A percentile compares a stretch with the other conserved stretches of the same genome.
phyloP scores from a whole-genome alignment of 2,329 filamentous ascomycete genomes.

The Penicillium sp. region DNA sequence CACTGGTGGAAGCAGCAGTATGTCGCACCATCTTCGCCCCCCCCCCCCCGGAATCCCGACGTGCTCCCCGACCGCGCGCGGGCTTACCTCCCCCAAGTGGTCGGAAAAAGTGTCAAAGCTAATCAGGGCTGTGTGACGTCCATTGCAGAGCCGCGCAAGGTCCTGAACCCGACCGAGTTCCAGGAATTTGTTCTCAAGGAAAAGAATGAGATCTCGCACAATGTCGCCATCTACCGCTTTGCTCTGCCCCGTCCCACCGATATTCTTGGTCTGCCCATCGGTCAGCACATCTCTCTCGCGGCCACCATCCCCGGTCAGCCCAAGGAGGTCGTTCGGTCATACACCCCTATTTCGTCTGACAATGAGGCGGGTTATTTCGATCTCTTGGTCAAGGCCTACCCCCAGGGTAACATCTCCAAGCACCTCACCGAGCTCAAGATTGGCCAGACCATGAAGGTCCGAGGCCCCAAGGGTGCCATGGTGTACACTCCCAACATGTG shows the following conservation, averaged over 20 bases:
- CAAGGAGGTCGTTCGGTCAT: constrained; percentile 84
- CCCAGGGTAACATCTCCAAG: constrained; percentile 94
- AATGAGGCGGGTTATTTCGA: constrained; percentile 88
- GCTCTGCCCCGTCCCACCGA: constrained; percentile 67
- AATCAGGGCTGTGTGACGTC: constrained; percentile 2
- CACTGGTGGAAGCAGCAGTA: constrained; percentile 56
- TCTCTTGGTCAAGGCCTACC: constrained; percentile 96
- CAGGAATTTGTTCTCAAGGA: constrained; percentile 90
- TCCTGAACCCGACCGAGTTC: constrained; percentile 80
- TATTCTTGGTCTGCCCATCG: constrained; percentile 93
- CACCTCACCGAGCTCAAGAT: constrained; percentile 77
- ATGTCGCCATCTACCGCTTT: constrained; percentile 98
- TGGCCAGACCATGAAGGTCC: constrained; percentile 82
- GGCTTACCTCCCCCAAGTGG: too few relatives aligned
- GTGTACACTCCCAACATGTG: constrained; percentile 97
- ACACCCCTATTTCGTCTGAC: constrained; percentile 87
- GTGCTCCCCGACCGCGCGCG: not conserved
- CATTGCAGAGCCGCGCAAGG: constrained; percentile 63
- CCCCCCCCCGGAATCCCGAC: not conserved
- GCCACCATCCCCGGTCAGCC: constrained; percentile 68
- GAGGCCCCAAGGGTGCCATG: constrained; percentile 94
- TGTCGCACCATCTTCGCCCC: not conserved
- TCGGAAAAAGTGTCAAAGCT: not conserved
- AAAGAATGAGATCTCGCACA: constrained; percentile 94
- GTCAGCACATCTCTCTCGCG: constrained; percentile 96